These are phyloP conservation scores for Beauveria medogensis DNA, from an alignment of 2,329 filamentous ascomycete species.

Conservation along the genomic window DNA sequence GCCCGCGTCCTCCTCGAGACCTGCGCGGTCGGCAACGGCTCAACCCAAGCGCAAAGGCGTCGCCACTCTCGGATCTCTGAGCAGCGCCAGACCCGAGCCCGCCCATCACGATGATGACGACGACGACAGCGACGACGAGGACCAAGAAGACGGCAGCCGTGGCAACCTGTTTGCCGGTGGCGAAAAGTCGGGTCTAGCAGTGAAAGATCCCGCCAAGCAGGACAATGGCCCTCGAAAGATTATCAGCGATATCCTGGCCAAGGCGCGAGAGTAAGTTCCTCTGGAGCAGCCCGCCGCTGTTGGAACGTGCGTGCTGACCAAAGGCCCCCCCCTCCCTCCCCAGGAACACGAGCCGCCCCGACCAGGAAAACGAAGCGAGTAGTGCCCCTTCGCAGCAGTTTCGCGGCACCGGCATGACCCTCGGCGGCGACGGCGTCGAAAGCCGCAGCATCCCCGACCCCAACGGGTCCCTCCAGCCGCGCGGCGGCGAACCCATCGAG, in stretches of 20 bases:
- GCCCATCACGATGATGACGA: conserved; percentile 44
- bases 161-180: conserved; percentile 75
- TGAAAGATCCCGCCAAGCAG: conserved; percentile 49
- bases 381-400: conserved; percentile 49
- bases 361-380: conserved; percentile 40
- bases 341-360: conserved; percentile 54
- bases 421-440: conserved; percentile 69
- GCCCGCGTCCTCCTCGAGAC: conserved; percentile 27
- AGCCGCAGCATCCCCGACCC: conserved; percentile 63
- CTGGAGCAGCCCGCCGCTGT: too few relatives aligned
- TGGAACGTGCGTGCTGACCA: too few relatives aligned
- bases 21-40: conserved; percentile 28
- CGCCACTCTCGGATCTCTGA: conserved; percentile 51
- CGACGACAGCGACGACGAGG: conserved; percentile 46
- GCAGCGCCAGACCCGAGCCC: conserved; percentile 30
- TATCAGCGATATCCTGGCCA: conserved; percentile 56
- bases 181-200: conserved; percentile 69
- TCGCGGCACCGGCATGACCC: conserved; percentile 62
- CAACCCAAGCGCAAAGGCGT: conserved; percentile 51
- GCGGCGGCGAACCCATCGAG: conserved; percentile 44
- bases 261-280: conserved; percentile 49
- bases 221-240: conserved; percentile 44
- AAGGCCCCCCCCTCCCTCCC: too few relatives aligned
- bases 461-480: conserved; percentile 21
- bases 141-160: conserved; percentile 49